Base-by-base conservation (phyloP, 2,329 filamentous ascomycete species). In the Alternaria brassicicola region DNA sequence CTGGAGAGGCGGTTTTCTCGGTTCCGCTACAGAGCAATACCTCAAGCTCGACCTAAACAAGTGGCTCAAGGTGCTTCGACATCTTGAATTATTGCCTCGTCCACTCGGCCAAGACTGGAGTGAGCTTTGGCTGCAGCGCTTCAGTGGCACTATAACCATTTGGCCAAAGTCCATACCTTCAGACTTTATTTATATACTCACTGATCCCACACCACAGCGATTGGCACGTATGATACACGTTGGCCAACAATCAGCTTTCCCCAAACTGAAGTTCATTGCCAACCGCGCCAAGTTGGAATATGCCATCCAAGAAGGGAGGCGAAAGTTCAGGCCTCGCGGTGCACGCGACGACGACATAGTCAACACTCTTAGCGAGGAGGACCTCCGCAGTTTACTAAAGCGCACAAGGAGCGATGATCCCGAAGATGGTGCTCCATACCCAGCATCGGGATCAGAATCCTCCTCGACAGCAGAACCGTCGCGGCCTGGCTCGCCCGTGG, bases 21-120 rank as follows among this genome's bases (percentile, higher is more conserved):
- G 95, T 62, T 94, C 90, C 6, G 94, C 95, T 0, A 87, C 90
- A 6, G 95, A 99, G 78, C 93, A 97, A 76, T 97, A 95, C 74
- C 86, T 99, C 74, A 98, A 98, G 77, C 87, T 99, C 23, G 95
- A 99, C 76, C 84, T 99, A 67, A 96, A 91, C 70, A 99, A 99
- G 81, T 99, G 95, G 93, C 87, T 99, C 36, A 95, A 95, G 74
- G 94, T 99, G 19, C 85, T 98, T 39, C 89, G 93, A 1, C 93
- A 97, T 73, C 85, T 98, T 0, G 95, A 99, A 77, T 84, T 99
- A 4, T 85, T 99, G 0, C 95, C 95, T 0, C 88, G 95, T 0
- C 93, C 92, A 0, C 78, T 98, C 21, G 94, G 93, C 3, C 94
- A 98, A 77, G 95, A 99, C 76, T 99, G 95, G 95, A 93, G 89